A percentile compares a stretch with the other conserved stretches of the same genome.
These are phyloP conservation scores for Rhodomyrtus tomentosa DNA, from an alignment of 345 rosid genomes.

Conservation along the genomic window DNA sequence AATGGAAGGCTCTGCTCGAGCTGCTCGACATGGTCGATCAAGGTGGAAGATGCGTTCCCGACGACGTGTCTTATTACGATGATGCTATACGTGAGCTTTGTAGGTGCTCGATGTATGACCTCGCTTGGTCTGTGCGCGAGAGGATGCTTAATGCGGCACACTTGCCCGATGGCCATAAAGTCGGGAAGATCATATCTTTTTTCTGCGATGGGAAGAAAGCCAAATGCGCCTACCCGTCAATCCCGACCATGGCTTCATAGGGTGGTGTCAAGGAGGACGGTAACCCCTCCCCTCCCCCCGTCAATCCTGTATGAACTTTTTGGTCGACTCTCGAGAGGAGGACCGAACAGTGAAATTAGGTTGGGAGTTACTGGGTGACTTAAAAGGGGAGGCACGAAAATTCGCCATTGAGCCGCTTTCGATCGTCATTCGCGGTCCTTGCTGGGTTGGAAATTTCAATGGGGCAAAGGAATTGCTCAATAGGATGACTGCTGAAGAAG, in stretches of 20 bases:
- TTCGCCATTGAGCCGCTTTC: conserved; percentile 60
- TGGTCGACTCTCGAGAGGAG: conserved; percentile 28
- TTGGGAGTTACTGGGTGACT: conserved; percentile 36
- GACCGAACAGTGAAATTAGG: conserved; percentile 59
- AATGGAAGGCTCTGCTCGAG: conserved; percentile 59
- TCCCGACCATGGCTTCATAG: no score
- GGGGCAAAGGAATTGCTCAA: conserved; percentile 44
- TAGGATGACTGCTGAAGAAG: conserved; percentile 67
- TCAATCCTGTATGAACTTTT: conserved; percentile 21
- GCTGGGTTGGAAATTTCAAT: conserved; percentile 45
- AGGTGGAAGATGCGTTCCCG: conserved; percentile 30
- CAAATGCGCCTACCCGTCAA: conserved; percentile 38
- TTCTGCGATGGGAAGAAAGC: conserved; percentile 52
- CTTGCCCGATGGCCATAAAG: conserved; percentile 33
- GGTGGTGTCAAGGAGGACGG: no score
- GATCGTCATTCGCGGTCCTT: conserved; percentile 48
- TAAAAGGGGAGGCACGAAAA: conserved; percentile 33
- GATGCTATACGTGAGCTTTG: conserved; percentile 51
- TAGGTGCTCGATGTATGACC: conserved; percentile 33
- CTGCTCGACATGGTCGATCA: conserved; percentile 49
- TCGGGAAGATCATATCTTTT: conserved; percentile 65
- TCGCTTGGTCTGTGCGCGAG: conserved; percentile 53
- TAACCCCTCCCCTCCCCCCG: conserved; percentile 15
- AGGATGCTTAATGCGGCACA: conserved; percentile 44
- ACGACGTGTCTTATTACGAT: conserved; percentile 37